A percentile compares a stretch with the other conserved stretches of the same genome.
Conservation (phyloP, 192 early-diverging fungal species). For the Entomortierella chlamydospora region DNA sequence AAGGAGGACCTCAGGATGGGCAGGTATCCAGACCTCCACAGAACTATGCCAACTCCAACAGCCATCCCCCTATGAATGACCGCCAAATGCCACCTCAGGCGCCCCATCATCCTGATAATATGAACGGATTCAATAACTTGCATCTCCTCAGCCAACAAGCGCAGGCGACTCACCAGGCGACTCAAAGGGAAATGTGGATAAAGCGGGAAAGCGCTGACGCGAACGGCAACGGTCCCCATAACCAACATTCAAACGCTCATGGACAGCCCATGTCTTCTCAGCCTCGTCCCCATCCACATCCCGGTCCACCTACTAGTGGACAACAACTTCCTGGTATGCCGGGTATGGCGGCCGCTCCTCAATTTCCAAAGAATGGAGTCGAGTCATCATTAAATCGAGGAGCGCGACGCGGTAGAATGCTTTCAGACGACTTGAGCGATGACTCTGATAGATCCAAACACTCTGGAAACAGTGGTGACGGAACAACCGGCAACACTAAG, state of each 20-base stretch:
- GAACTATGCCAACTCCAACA: background rate
- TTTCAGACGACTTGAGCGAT: conserved; percentile 33
- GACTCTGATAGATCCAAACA: conserved; percentile 38
- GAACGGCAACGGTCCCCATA: conserved; percentile 16
- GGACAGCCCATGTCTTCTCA: conserved; percentile 4
- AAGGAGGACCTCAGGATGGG: conserved; percentile 11
- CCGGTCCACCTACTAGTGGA: conserved; percentile 13
- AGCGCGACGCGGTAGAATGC: conserved; percentile 13
- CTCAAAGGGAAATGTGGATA: conserved; percentile 32
- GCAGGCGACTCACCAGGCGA: conserved; percentile 29
- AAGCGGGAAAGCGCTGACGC: conserved; percentile 38
- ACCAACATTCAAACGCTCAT: conserved; percentile 3
- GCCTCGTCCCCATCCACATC: conserved; percentile 3
- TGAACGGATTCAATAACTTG: conserved; percentile 36
- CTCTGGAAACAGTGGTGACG: conserved; percentile 26
- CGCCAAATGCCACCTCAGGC: conserved; percentile 17
- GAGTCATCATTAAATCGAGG: conserved; percentile 35
- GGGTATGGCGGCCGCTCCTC: conserved; percentile 30
- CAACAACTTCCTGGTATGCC: conserved; percentile 38
- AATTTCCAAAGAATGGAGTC: conserved; percentile 19
- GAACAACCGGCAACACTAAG: background rate
- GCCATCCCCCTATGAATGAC: conserved; percentile 14
- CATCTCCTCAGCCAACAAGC: conserved; percentile 44
- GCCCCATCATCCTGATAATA: conserved; percentile 19
- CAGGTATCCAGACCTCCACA: conserved; percentile 9